Conservation (phyloP, 2,329 filamentous ascomycete species). For the Geoglossum cookeanum region DNA sequence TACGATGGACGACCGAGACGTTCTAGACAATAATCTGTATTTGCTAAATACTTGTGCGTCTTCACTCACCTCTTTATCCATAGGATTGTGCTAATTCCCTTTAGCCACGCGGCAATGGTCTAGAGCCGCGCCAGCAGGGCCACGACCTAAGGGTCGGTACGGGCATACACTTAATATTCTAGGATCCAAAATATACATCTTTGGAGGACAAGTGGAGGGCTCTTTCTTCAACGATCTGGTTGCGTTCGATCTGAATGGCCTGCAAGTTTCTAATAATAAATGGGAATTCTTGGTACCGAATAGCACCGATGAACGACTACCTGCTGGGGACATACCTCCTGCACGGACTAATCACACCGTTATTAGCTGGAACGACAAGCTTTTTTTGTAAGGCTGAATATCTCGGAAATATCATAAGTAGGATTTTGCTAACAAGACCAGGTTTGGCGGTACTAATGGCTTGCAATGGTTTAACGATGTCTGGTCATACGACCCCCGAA, state of each 20-base stretch:
- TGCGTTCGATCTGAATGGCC: slow-evolving; percentile 85
- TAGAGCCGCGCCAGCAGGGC: slow-evolving; percentile 69
- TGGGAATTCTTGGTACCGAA: slow-evolving; percentile 87
- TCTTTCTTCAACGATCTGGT: slow-evolving; percentile 96
- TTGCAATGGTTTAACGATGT: slow-evolving; percentile 98
- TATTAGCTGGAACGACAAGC: slow-evolving; percentile 77
- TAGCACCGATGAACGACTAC: slow-evolving; percentile 40
- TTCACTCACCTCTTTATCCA: neutral
- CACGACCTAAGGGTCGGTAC: slow-evolving; percentile 75
- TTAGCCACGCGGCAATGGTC: slow-evolving; percentile 96
- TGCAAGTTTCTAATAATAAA: slow-evolving; percentile 76
- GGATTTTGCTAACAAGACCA: slow-evolving; percentile 18
- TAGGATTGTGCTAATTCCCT: slow-evolving; percentile 3
- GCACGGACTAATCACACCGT: slow-evolving; percentile 89
- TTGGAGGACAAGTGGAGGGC: slow-evolving; percentile 92
- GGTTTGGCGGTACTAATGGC: slow-evolving; percentile 95
- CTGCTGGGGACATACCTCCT: slow-evolving; percentile 48
- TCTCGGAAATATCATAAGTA: neutral
- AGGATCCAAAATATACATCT: slow-evolving; percentile 92
- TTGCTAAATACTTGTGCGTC: slow-evolving; percentile 87
- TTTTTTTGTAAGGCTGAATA: slow-evolving; percentile 54
- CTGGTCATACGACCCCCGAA: slow-evolving; percentile 77
- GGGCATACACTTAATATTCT: slow-evolving; percentile 93
- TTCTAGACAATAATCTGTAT: slow-evolving; percentile 87
- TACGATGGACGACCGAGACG: slow-evolving; percentile 82